phyloP scores from a whole-genome alignment of 768 basidiomycete genomes.

The Leccinum ochraceum region DNA sequence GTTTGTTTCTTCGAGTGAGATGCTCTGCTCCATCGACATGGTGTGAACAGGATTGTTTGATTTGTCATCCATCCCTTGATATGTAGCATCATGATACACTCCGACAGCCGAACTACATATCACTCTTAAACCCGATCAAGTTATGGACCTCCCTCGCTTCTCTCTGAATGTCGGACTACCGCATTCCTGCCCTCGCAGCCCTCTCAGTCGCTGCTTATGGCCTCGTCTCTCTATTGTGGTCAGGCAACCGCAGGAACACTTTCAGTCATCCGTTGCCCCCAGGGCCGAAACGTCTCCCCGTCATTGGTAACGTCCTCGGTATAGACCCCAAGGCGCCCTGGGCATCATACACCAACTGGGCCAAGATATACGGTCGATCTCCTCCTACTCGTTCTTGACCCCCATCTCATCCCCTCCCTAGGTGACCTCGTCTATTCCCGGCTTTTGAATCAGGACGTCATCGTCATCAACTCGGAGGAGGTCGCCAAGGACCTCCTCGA shows the following conservation, averaged over 20 bases:
- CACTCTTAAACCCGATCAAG: background rate
- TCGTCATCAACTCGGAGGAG: conserved; percentile 43
- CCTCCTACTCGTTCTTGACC: conserved; percentile 5
- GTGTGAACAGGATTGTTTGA: conserved; percentile 11
- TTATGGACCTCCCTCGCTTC: background rate
- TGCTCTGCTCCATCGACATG: conserved; percentile 82
- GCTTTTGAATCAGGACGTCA: conserved; percentile 37
- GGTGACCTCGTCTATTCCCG: conserved; percentile 41
- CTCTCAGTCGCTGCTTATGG: conserved; percentile 8
- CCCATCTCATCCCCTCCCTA: background rate
- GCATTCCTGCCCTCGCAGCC: conserved; percentile 13
- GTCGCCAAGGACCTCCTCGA: conserved; percentile 45
- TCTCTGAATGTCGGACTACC: conserved; percentile 12
- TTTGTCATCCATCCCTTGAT: conserved; percentile 15
- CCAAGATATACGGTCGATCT: conserved; percentile 29
- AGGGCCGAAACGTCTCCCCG: conserved; percentile 49
- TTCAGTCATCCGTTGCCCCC: conserved; percentile 39
- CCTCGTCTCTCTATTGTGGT: conserved; percentile 7
- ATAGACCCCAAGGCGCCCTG: conserved; percentile 31
- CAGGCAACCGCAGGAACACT: conserved; percentile 2
- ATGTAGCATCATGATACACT: background rate
- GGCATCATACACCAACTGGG: conserved; percentile 36
- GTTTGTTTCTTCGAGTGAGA: conserved; percentile 94
- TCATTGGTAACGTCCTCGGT: conserved; percentile 33
- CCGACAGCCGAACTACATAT: conserved; percentile 4